Conservation (phyloP, 176 grass and related monocot species). For the Zizania latifolia region DNA sequence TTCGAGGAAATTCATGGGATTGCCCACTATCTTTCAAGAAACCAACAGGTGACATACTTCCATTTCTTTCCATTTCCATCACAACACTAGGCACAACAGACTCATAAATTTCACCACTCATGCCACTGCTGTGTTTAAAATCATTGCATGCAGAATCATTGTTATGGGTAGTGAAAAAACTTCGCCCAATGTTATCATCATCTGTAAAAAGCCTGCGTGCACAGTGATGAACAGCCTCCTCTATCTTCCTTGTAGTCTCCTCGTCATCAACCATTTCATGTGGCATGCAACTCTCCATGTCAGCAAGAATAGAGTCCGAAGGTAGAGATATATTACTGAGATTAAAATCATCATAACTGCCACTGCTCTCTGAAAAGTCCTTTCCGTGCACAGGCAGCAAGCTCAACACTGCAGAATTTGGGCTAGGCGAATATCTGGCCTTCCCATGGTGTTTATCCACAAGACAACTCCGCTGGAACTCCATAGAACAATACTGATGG, state of each 20-base stretch:
- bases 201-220: constrained; percentile 40
- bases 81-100: constrained; percentile 1
- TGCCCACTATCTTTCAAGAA: constrained; percentile 41
- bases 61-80: constrained; percentile 39
- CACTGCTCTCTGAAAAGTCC: constrained; percentile 20
- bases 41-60: constrained; percentile 29
- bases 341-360: not conserved
- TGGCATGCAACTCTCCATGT: constrained; percentile 6
- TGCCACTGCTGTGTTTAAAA: constrained; percentile 21
- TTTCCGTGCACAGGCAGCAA: constrained; percentile 37
- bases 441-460: constrained; percentile 21
- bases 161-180: constrained; percentile 26
- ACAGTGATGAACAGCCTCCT: constrained; percentile 35
- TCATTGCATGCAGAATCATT: constrained; percentile 21
- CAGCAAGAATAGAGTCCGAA: constrained; percentile 6
- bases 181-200: constrained; percentile 26
- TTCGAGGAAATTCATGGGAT: constrained; percentile 22
- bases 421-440: constrained; percentile 25
- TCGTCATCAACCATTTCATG: constrained; percentile 32
- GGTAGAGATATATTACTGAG: constrained; percentile 24
- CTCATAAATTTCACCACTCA: constrained; percentile 24
- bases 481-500: constrained; percentile 32
- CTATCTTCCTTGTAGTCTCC: constrained; percentile 36
- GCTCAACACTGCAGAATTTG: constrained; percentile 38
- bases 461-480: constrained; percentile 13